Conservation (phyloP, 805 yeast genomes). For the Kregervanrija delftensis region DNA sequence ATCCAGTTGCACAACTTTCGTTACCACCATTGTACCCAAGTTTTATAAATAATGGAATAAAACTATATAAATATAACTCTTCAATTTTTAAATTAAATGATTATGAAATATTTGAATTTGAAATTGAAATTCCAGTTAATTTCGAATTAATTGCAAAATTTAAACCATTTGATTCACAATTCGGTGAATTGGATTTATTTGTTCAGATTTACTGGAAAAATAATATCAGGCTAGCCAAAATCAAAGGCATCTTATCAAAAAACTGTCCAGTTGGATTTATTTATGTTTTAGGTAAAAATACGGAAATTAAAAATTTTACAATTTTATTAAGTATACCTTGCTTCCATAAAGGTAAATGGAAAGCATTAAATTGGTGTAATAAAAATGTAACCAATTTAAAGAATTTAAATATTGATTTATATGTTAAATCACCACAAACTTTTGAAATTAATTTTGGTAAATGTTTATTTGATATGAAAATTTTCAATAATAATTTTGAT, state of each 20-base stretch:
- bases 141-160: slow-evolving; percentile 62
- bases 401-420: slow-evolving; percentile 44
- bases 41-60: slow-evolving; percentile 53
- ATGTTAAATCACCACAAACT: slow-evolving; percentile 81
- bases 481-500: slow-evolving; percentile 15
- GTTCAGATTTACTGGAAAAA: slow-evolving; percentile 76
- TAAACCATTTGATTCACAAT: slow-evolving; percentile 30
- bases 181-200: slow-evolving; percentile 45
- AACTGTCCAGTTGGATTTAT: slow-evolving; percentile 63
- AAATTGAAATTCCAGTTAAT: slow-evolving; percentile 60
- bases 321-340: slow-evolving; percentile 69
- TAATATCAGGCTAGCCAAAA: slow-evolving; percentile 56
- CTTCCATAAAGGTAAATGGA: slow-evolving; percentile 60
- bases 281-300: slow-evolving; percentile 19
- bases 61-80: slow-evolving; percentile 64
- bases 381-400: slow-evolving; percentile 27
- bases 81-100: slow-evolving; percentile 69
- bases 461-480: slow-evolving; percentile 4
- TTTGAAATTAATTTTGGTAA: slow-evolving; percentile 38
- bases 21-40: slow-evolving; percentile 86
- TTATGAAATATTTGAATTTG: slow-evolving; percentile 74
- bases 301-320: slow-evolving; percentile 42
- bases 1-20: slow-evolving; percentile 67
- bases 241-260: slow-evolving; percentile 77
- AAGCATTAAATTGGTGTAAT: slow-evolving; percentile 54